These are phyloP conservation scores for Fusarium papillatum DNA, from an alignment of 2,329 filamentous ascomycete genomes.

Conservation along the genomic window DNA sequence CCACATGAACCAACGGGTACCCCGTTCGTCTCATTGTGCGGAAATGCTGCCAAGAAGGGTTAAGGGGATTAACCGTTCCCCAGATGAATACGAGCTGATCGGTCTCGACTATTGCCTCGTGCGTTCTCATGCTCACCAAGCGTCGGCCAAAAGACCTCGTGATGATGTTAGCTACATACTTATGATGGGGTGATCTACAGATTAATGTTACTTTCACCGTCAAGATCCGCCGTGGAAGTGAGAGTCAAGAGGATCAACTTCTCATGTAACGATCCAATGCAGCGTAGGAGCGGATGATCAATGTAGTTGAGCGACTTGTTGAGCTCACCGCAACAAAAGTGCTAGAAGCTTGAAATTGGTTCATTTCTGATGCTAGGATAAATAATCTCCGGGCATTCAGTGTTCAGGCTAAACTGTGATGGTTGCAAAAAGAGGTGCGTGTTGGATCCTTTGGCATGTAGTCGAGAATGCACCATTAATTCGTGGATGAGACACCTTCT, in stretches of 20 bases:
- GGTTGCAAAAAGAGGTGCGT: not conserved
- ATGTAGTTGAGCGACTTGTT: not conserved
- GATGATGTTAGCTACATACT: not conserved
- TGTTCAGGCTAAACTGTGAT: not conserved
- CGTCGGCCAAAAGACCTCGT: not conserved
- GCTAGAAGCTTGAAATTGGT: too few species aligned
- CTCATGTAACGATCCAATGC: not conserved
- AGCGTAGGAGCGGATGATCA: not conserved
- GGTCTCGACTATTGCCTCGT: not conserved
- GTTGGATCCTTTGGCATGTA: not conserved
- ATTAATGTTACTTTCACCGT: not conserved
- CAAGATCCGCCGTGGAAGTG: not conserved
- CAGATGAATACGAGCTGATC: slow-evolving; percentile 4
- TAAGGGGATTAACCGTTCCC: not conserved
- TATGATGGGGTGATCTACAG: not conserved
- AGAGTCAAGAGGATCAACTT: not conserved
- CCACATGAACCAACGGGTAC: too few species aligned
- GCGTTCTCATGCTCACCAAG: not conserved
- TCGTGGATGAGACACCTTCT: not conserved
- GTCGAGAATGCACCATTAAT: not conserved
- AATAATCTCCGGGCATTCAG: not conserved
- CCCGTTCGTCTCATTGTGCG: not conserved
- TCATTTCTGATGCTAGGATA: not conserved
- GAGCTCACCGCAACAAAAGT: not conserved
- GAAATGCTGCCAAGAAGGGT: not conserved